Evolutionary conservation across 768 basidiomycete species (phyloP).

Genomic region (Candolleomyces eurysporus): DNA sequence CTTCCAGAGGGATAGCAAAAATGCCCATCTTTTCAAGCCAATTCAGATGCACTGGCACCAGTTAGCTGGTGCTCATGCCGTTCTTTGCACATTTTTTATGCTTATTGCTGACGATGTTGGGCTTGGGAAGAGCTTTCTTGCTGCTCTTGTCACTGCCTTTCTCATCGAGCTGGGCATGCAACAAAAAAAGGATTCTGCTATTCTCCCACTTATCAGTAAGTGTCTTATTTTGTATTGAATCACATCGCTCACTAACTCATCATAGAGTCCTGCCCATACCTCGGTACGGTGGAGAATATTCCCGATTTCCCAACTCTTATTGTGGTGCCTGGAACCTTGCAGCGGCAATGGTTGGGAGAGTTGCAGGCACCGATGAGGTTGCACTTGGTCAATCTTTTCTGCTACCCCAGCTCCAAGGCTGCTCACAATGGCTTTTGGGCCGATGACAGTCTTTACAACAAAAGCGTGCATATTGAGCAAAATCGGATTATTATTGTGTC

Average conservation of each 20-base stretch:
- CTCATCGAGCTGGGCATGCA: constrained; percentile 7
- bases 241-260: background rate
- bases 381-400: constrained; percentile 18
- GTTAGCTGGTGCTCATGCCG: constrained; percentile 12
- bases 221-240: background rate
- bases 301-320: constrained; percentile 16
- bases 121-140: constrained; percentile 25
- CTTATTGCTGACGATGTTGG: constrained; percentile 24
- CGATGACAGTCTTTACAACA: constrained; percentile 3
- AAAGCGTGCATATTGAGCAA: constrained; percentile 7
- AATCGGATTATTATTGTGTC: constrained; percentile 16
- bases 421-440: constrained; percentile 18
- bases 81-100: constrained; percentile 10
- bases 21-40: background rate
- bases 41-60: constrained; percentile 20
- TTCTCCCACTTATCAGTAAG: constrained; percentile 20
- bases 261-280: constrained; percentile 6
- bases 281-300: constrained; percentile 4
- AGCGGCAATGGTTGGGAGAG: constrained; percentile 18
- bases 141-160: constrained; percentile 15
- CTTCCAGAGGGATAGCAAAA: too few species aligned
- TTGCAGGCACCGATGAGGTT: constrained; percentile 10
- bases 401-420: constrained; percentile 13
- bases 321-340: constrained; percentile 20
- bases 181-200: background rate